Conservation (phyloP, 768 basidiomycete species). For the Collybia mongolica region DNA sequence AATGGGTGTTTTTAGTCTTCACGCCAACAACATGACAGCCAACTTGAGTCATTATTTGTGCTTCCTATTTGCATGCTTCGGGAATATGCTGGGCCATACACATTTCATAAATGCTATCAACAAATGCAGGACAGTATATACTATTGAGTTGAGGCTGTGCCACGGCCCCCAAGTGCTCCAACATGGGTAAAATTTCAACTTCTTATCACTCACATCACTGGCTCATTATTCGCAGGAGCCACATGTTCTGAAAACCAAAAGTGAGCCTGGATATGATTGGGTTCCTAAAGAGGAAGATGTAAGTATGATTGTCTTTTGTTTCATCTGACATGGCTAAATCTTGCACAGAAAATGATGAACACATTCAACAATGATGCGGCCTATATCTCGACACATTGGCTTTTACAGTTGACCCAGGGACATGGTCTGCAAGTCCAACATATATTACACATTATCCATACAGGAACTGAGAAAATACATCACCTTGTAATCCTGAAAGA, state of each 20-base stretch:
- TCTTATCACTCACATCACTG: too few relatives aligned
- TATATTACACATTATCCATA: slow-evolving; percentile 17
- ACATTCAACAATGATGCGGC: slow-evolving; percentile 21
- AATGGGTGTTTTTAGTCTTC: slow-evolving; percentile 19
- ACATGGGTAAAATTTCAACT: too few relatives aligned
- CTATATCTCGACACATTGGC: slow-evolving; percentile 20
- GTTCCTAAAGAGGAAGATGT: slow-evolving; percentile 15
- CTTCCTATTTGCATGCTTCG: slow-evolving; percentile 17
- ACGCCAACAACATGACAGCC: slow-evolving; percentile 18
- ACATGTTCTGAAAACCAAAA: background rate
- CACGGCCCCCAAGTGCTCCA: slow-evolving; percentile 16
- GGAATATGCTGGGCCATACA: slow-evolving; percentile 25
- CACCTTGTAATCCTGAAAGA: slow-evolving; percentile 19
- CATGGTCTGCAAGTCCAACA: slow-evolving; percentile 14
- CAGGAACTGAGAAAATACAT: slow-evolving; percentile 13
- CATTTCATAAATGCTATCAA: slow-evolving; percentile 21
- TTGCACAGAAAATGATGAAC: slow-evolving; percentile 12
- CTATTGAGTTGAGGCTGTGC: slow-evolving; percentile 21
- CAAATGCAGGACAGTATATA: slow-evolving; percentile 29
- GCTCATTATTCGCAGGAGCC: background rate
- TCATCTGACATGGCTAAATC: too few relatives aligned
- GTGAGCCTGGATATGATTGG: slow-evolving; percentile 17
- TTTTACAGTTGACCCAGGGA: slow-evolving; percentile 16
- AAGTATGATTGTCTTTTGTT: too few relatives aligned
- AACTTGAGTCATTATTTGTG: slow-evolving; percentile 22